A percentile compares a stretch with the other conserved stretches of the same genome.
Evolutionary conservation across 2,329 filamentous ascomycete species (phyloP).

Genomic region (Hypoxylon sp.): DNA sequence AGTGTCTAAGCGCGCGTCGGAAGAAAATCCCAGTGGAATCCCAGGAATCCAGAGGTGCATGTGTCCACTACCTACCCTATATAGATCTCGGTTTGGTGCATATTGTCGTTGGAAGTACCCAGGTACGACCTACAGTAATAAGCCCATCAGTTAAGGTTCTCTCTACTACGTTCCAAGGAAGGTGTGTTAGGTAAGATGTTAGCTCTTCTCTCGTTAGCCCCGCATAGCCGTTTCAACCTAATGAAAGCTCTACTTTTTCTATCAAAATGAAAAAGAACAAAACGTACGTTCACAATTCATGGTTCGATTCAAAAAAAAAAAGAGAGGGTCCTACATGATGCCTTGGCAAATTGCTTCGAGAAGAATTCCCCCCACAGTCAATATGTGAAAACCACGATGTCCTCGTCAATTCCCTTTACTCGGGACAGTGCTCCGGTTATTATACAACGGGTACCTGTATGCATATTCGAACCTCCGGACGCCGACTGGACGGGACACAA

Average conservation of each 20-base stretch:
- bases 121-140: neutral
- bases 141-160: neutral
- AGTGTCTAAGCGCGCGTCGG: slow-evolving; percentile 44
- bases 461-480: slow-evolving; percentile 19
- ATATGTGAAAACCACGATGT: neutral
- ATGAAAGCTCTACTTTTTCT: slow-evolving; percentile 21
- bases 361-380: slow-evolving; percentile 32
- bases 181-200: slow-evolving; percentile 10
- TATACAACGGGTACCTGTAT: slow-evolving; percentile 12
- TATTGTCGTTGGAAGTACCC: neutral
- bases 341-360: slow-evolving; percentile 41
- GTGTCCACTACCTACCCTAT: neutral
- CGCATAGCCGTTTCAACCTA: slow-evolving; percentile 42
- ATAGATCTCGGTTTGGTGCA: slow-evolving; percentile 1
- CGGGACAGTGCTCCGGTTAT: slow-evolving; percentile 29
- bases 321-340: slow-evolving; percentile 5
- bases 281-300: slow-evolving; percentile 31
- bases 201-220: slow-evolving; percentile 25
- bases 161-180: neutral
- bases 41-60: slow-evolving; percentile 35
- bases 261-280: slow-evolving; percentile 11
- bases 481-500: slow-evolving; percentile 39
- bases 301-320: slow-evolving; percentile 29
- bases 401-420: slow-evolving; percentile 24
- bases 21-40: slow-evolving; percentile 28